Evolutionary conservation across 208 protist genomes (phyloP), one percentile per base, ranked within the genome.

Genomic region (Trypanosomatidae sp.): DNA sequence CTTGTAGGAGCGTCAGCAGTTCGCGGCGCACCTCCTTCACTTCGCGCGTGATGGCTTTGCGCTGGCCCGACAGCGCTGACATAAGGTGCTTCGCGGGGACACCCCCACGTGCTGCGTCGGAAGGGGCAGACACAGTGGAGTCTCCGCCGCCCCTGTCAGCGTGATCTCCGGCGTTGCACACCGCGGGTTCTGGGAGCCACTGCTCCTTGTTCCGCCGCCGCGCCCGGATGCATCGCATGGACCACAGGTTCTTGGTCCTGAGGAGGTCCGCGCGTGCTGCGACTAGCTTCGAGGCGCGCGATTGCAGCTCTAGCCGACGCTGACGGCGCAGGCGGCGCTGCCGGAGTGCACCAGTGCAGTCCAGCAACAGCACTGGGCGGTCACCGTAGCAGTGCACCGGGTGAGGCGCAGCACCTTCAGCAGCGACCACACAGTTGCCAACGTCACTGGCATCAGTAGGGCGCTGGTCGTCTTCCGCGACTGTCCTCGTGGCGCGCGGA

Each of bases 281-380:
- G 19, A n/a, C 2, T 52, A 80, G 44, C 25, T 59, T 3, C 6
- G 47, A 28, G 22, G 69, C 22, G 8, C 62, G 43, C 2, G 17
- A 46, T 13, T 77, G 33, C 22, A 80, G 68, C 66, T 64, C 71
- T 28, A 6, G 22, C 1, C 44, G 43, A 17, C 71, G 79, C 64
- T 72, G 52, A 49, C 39, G 52, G 4, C 62, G 72, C 43, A 55
- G 74, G 3, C 68, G 58, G 3, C 64, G 79, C 33, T 68, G 46
- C n/a, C 60, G 56, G 19, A 76, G 46, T 17, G 44, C 39, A 12
- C 56, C 56, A 0, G 79, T 83, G 79, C 65, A 83, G 60, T 83
- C 79, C 8, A 83, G 58, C n/a, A 83, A 49, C 15, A 83, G 60
- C 39, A 83, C 74, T 1, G 79, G 79, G 2, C 66, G 55, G 28